Evolutionary conservation across 2,329 filamentous ascomycete species (phyloP), one percentile per base, ranked within the genome.

Genomic region (Trichoderma polysporum): DNA sequence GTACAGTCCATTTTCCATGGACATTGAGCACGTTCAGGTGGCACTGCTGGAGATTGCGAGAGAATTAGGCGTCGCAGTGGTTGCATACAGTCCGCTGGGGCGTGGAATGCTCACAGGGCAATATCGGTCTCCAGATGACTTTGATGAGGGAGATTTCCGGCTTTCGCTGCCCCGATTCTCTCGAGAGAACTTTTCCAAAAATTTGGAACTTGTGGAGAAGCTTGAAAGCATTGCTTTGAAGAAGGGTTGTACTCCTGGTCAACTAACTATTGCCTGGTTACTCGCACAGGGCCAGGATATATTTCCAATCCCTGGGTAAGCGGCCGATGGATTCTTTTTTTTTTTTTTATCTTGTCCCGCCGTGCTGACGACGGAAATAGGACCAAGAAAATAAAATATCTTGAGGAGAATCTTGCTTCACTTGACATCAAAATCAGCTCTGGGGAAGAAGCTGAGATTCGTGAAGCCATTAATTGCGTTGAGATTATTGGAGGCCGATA

Each of bases 331-430:
- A n/a, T n/a, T n/a, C n/a, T n/a, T n/a, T n/a, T n/a, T n/a, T n/a
- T n/a, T n/a, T n/a, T n/a, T n/a, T n/a, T n/a, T n/a, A n/a, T n/a
- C n/a, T n/a, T n/a, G n/a, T n/a, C n/a, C n/a, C n/a, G n/a, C n/a
- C n/a, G n/a, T n/a, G n/a, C n/a, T n/a, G n/a, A n/a, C n/a, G n/a
- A n/a, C n/a, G n/a, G n/a, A n/a, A n/a, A n/a, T 0, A 82, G 81
- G 1, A 83, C 81, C 2, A 83, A 79, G 73, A 79, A 73, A 61
- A 73, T 80, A 22, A 74, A 76, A 67, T 80, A 78, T 56, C 70
- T 84, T 56, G 77, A 81, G 68, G 76, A 81, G 66, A 83, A 83
- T 27, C 22, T 17, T 8, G 54, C 27, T n/a, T 22, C 29, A 10
- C 27, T 35, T 17, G 35, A 35, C 9, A 37, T 58, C 17, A 25